Conservation (phyloP, 192 early-diverging fungal genomes). For the Mortierella claussenii region DNA sequence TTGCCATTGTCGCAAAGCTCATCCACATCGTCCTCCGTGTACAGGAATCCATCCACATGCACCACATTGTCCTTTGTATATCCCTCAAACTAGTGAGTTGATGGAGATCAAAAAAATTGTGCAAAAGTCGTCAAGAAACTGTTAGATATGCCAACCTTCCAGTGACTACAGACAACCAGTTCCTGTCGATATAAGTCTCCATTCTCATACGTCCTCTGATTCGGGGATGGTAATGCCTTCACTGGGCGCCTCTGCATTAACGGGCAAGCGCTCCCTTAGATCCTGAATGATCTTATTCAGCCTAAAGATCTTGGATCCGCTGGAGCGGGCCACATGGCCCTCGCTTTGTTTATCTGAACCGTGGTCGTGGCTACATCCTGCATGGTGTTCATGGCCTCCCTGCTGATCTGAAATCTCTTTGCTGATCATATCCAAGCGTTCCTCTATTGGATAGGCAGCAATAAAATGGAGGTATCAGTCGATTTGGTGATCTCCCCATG, state of each 20-base stretch:
- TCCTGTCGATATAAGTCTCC: too few relatives aligned
- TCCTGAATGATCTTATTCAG: slow-evolving; percentile 65
- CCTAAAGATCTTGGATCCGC: slow-evolving; percentile 37
- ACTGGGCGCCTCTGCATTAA: slow-evolving; percentile 64
- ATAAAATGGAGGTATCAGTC: background rate
- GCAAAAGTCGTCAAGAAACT: too few relatives aligned
- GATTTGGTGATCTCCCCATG: background rate
- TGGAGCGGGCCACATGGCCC: slow-evolving; percentile 27
- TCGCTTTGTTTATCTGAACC: background rate
- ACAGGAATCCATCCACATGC: slow-evolving; percentile 69
- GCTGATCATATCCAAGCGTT: slow-evolving; percentile 33
- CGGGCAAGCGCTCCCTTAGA: slow-evolving; percentile 57
- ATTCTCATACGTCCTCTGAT: slow-evolving; percentile 61
- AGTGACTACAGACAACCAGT: background rate
- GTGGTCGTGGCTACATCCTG: slow-evolving; percentile 41
- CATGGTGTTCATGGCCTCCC: slow-evolving; percentile 32
- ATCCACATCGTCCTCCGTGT: slow-evolving; percentile 67
- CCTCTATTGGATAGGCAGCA: slow-evolving; percentile 19
- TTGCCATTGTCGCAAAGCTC: slow-evolving; percentile 66
- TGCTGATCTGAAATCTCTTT: slow-evolving; percentile 28
- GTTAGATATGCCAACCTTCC: too few relatives aligned
- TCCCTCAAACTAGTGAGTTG: slow-evolving; percentile 65
- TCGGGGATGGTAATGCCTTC: slow-evolving; percentile 59
- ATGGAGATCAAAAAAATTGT: too few relatives aligned
- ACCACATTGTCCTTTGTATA: slow-evolving; percentile 63